These are phyloP conservation scores for Penicillium maclennaniae DNA, from an alignment of 495 filamentous ascomycete genomes.

Conservation along the genomic window DNA sequence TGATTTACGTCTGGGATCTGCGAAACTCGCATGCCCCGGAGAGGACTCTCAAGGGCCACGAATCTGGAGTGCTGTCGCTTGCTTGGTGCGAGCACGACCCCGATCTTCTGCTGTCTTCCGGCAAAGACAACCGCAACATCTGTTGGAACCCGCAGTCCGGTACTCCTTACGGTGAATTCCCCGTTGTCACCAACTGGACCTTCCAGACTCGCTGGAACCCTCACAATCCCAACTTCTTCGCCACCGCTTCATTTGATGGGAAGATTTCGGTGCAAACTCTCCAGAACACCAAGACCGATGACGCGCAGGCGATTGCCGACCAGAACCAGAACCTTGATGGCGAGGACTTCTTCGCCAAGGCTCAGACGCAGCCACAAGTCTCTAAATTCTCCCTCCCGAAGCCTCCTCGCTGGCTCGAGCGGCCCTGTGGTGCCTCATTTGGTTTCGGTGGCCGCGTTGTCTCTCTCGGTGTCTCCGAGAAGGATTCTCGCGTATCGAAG, in stretches of 20 bases:
- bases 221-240: conserved; percentile 82
- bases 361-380: conserved; percentile 84
- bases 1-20: conserved; percentile 91
- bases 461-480: conserved; percentile 60
- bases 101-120: conserved; percentile 86
- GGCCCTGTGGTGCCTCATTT: conserved; percentile 83
- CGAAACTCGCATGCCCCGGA: conserved; percentile 95
- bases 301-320: conserved; percentile 47
- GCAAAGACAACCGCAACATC: conserved; percentile 93
- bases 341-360: conserved; percentile 95
- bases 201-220: conserved; percentile 96
- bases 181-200: conserved; percentile 97
- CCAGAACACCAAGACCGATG: conserved; percentile 70
- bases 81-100: conserved; percentile 95
- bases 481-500: conserved; percentile 66
- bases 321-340: conserved; percentile 73
- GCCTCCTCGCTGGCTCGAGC: conserved; percentile 86
- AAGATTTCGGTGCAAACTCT: conserved; percentile 89
- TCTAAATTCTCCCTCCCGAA: conserved; percentile 81
- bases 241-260: conserved; percentile 94
- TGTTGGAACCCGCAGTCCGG: conserved; percentile 96
- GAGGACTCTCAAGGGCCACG: conserved; percentile 79
- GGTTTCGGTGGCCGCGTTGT: conserved; percentile 94
- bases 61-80: conserved; percentile 87
- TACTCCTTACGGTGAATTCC: conserved; percentile 83